phyloP scores from a whole-genome alignment of 2,329 filamentous ascomycete genomes.

The Myriosclerotinia scirpicola region DNA sequence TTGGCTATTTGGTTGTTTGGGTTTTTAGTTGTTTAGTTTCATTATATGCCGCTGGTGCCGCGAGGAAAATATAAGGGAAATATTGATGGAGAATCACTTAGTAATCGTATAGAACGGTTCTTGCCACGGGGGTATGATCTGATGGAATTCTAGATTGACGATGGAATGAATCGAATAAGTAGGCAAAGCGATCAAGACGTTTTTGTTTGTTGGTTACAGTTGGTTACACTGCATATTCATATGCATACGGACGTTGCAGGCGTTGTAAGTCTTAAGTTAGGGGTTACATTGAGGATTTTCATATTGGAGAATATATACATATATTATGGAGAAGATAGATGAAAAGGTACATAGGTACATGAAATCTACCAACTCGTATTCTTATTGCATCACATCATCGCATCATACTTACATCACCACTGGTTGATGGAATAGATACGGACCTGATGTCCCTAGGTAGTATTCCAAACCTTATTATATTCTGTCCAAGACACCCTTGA shows the following conservation, averaged over 20 bases:
- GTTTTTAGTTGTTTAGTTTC: neutral
- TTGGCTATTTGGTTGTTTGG: too few relatives aligned
- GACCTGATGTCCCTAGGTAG: too few relatives aligned
- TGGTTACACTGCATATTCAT: neutral
- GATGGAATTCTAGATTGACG: neutral
- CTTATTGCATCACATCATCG: too few relatives aligned
- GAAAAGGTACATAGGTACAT: neutral
- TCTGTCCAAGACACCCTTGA: too few relatives aligned
- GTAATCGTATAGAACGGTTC: neutral
- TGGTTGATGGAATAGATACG: too few relatives aligned
- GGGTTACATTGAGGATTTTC: neutral
- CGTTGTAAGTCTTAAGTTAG: neutral
- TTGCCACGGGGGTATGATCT: neutral
- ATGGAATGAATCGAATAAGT: neutral
- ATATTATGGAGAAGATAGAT: neutral
- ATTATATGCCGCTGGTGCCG: conserved; percentile 9
- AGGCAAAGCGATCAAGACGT: neutral
- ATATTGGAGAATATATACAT: neutral
- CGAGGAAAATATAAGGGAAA: neutral
- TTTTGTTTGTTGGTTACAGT: neutral
- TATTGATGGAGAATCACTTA: neutral
- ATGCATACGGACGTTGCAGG: neutral
- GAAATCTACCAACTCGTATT: too few relatives aligned
- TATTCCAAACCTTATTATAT: too few relatives aligned
- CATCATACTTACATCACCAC: too few relatives aligned